These are phyloP conservation scores for Pythium dissotocum DNA, from an alignment of 352 stramenopile species.

Conservation along the genomic window DNA sequence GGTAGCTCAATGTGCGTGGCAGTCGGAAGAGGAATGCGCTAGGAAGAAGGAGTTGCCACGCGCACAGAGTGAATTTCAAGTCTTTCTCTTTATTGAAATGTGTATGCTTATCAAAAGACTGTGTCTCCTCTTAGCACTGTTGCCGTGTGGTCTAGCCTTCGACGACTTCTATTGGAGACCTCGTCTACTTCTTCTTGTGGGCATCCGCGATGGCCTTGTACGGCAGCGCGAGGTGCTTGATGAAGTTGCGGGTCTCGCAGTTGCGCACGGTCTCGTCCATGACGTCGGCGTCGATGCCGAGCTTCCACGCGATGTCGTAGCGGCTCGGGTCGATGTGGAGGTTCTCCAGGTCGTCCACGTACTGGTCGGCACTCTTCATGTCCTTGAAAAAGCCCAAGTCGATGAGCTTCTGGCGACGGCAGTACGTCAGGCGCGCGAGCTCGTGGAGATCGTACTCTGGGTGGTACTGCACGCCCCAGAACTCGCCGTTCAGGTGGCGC, in stretches of 20 bases:
- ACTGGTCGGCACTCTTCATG: constrained; percentile 68
- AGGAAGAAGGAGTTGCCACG: background rate
- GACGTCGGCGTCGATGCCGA: constrained; percentile 77
- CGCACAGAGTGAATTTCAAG: background rate
- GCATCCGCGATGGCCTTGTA: constrained; percentile 53
- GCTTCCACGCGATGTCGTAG: constrained; percentile 77
- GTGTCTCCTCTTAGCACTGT: too few relatives aligned
- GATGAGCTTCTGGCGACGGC: constrained; percentile 63
- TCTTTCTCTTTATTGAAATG: background rate
- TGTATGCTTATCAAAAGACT: background rate
- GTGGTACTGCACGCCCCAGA: constrained; percentile 86
- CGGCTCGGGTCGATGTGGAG: constrained; percentile 68
- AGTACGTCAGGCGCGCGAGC: constrained; percentile 73
- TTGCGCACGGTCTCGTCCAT: constrained; percentile 78
- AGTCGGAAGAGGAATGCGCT: background rate
- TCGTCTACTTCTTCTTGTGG: constrained; percentile 16
- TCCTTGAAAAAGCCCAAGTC: constrained; percentile 71
- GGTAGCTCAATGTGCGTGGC: background rate
- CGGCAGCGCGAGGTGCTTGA: constrained; percentile 80
- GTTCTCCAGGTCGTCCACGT: constrained; percentile 75
- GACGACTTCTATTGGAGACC: background rate
- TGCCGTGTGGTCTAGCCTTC: background rate
- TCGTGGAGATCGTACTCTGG: constrained; percentile 85
- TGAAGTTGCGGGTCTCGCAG: constrained; percentile 85
- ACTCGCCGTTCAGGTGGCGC: constrained; percentile 75